Evolutionary conservation across 2,329 filamentous ascomycete species (phyloP), one percentile per base, ranked within the genome.

Genomic region (Samsoniella hepiali): DNA sequence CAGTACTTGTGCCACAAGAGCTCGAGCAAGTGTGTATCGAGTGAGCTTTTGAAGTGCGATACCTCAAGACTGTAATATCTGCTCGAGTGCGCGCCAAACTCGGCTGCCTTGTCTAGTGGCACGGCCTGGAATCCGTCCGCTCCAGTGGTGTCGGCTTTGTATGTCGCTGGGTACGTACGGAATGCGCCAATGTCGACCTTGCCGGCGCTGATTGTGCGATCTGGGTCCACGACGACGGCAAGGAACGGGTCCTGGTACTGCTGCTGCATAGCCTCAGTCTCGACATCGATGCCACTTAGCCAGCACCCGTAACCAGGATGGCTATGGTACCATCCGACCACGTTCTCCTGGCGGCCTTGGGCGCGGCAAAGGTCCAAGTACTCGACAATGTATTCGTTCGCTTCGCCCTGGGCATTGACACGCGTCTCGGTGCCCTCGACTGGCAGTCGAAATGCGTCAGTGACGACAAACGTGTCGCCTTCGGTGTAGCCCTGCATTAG

Each of bases 1-100:
- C 93, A 97, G 81, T 99, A 99, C 77, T 98, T 98, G 81, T 97
- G 97, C 95, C 95, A 98, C 36, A 99, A 82, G 58, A 92, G 84
- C 72, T 96, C 91, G 5, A 99, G 82, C 31, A 99, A 83, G 70
- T 93, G 90, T 2, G 88, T 84, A 77, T 99, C 95, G 34, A 99
- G 88, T 0, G 90, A 90, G 67, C 91, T 95, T 79, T 98, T 98
- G 84, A 92, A 99, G 77, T 96, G 92, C 38, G 92, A 92, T 15
- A 98, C 91, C 66, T 96, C 91, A 6, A 99, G 84, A 15, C 90
- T 84, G 77, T 99, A 99, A 80, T 99, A 99, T 62, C 90, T 88
- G 74, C 86, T 91, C 15, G 91, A 88, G 74, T 99, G 94, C 0
- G 93, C 93, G 66, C 95, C 95, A 73, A 98, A 99, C 74, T 99